Evolutionary conservation across 1,284 basidiomycete species (phyloP).

Genomic region (Cryptococcus sp.): DNA sequence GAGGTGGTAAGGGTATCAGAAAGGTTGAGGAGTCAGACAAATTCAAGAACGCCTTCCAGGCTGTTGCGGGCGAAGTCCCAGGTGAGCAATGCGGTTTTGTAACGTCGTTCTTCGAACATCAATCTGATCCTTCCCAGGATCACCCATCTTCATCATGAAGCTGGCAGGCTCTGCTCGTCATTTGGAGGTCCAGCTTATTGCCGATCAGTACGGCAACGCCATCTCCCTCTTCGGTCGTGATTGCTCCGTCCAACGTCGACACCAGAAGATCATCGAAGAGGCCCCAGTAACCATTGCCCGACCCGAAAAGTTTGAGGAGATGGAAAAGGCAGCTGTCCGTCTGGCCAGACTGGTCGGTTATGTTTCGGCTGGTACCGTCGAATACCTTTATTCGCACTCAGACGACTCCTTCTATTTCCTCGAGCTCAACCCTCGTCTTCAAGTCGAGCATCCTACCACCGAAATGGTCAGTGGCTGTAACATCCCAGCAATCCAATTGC

Average conservation of each 20-base stretch:
- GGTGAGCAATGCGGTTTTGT: constrained; percentile 59
- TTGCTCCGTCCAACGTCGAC: constrained; percentile 98
- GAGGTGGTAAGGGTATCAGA: constrained; percentile 97
- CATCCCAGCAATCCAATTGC: constrained; percentile 94
- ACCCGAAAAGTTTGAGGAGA: constrained; percentile 86
- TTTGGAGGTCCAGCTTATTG: constrained; percentile 96
- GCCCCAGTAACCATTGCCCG: constrained; percentile 97
- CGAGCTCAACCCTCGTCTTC: constrained; percentile 98
- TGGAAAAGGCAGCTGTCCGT: constrained; percentile 98
- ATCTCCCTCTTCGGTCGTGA: constrained; percentile 99
- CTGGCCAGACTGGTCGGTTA: constrained; percentile 98
- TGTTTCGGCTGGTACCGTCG: constrained; percentile 97
- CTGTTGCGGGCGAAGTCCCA: constrained; percentile 94
- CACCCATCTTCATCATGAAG: constrained; percentile 99
- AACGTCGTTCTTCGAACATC: not conserved
- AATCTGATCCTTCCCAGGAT: constrained; percentile 64
- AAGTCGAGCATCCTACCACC: constrained; percentile 99
- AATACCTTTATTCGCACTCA: constrained; percentile 95
- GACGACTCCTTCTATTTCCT: constrained; percentile 97
- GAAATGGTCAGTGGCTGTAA: constrained; percentile 99
- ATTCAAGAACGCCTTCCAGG: constrained; percentile 92
- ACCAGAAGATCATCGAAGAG: constrained; percentile 99
- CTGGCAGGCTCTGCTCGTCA: constrained; percentile 96
- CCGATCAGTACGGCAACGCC: constrained; percentile 99
- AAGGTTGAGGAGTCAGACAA: constrained; percentile 82